Base-by-base conservation (phyloP, 129 eudicot genomes). In the Daucus carota region DNA sequence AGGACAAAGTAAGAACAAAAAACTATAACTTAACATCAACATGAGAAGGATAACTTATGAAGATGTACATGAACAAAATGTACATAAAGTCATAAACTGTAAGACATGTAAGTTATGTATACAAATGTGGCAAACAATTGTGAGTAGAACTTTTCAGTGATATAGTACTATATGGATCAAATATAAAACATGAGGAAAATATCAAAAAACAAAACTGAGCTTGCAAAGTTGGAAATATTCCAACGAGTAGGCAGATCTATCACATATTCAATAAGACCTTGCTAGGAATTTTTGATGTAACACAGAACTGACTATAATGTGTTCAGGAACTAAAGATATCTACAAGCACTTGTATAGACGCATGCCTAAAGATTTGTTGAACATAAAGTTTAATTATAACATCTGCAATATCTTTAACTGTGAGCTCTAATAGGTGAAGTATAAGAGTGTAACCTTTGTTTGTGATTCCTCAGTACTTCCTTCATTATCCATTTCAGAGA, bases 401-500 rank as follows among this genome's bases (percentile, higher is more conserved):
- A 68, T 74, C 33, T 68, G 74, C 74, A 71, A 12, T 70, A 70
- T 54, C 73, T 62, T 57, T 77, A 54, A 66, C 15, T 16, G 28
- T 32, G 29, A 48, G 42, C 6, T 32, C 11, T 68, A 69, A 18
- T 67, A 48, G 31, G 68, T 17, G 28, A 65, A 29, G 45, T 31
- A 33, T 24, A 73, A 26, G 77, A 41, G 76, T 76, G 75, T 63
- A 75, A 89, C 97, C 89, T 80, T 79, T 48, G 59, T 50, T 50
- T 74, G 84, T 59, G 63, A 79, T 75, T 72, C 83, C 70, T 80
- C 82, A 50, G 85, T 54, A 46, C 73, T 85, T 75, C 73, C 72
- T 70, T 80, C 81, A 34, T 72, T 66, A 65, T 78, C 72, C 72
- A 77, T 81, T 66, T 88, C 77, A 65, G 75, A 77, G 78, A 91